Percentiles rank a stretch among this genome's conserved stretches.
These are phyloP conservation scores for Colletotrichum lini DNA, from an alignment of 2,329 filamentous ascomycete genomes.

Conservation along the genomic window DNA sequence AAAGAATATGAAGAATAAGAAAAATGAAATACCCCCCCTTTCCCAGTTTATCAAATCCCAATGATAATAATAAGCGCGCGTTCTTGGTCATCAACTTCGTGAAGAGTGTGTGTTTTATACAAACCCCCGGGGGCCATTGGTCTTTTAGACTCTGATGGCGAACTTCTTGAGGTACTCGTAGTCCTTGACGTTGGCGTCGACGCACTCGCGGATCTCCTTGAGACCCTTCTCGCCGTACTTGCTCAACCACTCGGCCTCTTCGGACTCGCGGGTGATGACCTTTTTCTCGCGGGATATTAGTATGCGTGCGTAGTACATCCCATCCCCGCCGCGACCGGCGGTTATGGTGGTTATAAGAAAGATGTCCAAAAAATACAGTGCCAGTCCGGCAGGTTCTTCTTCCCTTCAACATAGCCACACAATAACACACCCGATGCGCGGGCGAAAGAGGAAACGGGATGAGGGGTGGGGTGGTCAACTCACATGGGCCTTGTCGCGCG, in stretches of 20 bases:
- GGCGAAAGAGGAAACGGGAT: constrained; percentile 4
- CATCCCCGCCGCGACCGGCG: constrained; percentile 12
- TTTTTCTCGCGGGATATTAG: constrained; percentile 61
- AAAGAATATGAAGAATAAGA: not conserved
- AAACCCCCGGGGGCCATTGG: not conserved
- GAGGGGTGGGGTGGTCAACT: constrained; percentile 47
- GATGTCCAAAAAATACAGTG: not conserved
- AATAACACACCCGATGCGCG: not conserved
- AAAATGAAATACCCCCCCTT: not conserved
- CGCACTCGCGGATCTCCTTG: constrained; percentile 77
- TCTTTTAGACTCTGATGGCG: constrained; percentile 70
- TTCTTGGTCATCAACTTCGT: constrained; percentile 41
- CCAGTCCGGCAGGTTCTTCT: constrained; percentile 11
- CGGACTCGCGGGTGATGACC: constrained; percentile 73
- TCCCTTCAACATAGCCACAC: too few relatives aligned
- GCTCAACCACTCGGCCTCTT: constrained; percentile 79
- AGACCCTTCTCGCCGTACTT: constrained; percentile 82
- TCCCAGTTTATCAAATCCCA: constrained; percentile 3
- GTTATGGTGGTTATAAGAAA: not conserved
- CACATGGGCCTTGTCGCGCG: constrained; percentile 75
- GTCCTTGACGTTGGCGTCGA: constrained; percentile 79
- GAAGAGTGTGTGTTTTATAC: constrained; percentile 4
- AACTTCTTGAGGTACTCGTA: constrained; percentile 89
- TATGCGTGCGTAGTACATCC: constrained; percentile 23
- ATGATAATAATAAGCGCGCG: not conserved